Evolutionary conservation across 306 rosid species (phyloP), one percentile per base, ranked within the genome.

Genomic region (Styphnolobium japonicum): DNA sequence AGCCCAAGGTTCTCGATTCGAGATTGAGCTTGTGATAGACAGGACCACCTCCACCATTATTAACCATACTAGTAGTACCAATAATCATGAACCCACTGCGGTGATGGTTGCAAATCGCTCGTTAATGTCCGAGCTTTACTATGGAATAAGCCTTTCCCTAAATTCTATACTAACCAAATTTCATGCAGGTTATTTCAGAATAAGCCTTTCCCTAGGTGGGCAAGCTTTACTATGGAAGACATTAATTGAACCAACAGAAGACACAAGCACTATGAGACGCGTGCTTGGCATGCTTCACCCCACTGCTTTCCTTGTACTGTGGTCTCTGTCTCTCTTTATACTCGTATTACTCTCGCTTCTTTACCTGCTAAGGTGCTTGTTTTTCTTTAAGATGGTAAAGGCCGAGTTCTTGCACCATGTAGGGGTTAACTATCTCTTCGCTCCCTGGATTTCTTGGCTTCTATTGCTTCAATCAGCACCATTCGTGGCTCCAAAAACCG

Each of bases 161-260:
- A 58, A 31, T 21, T 55, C 86, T 6, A 49, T 88, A 8, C 61
- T 90, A 67, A 87, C 67, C 4, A 85, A 80, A 68, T 69, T 90
- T 23, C 92, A 87, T 63, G 92, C 95, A 60, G 92, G 92, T 73
- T 88, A 87, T 67, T 90, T 90, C 87, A 81, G 90, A 64, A 90
- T 90, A 77, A 90, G 88, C 70, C 81, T 90, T 43, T 81, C 95
- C 34, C 76, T 90, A 0, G 91, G 90, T 46, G 88, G 89, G 25
- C 92, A 90, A 71, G 87, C 92, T 52, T 56, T 90, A 23, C 49
- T 88, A 21, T 90, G 92, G 92, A 88, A 88, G 77, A 77, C 81
- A 10, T 51, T 81, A 29, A 34, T 60, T 22, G 52, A 55, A 23
- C 34, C 87, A 72, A 64, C 39, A 31, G 61, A 74, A 0, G 75